Evolutionary conservation across 2,329 filamentous ascomycete species (phyloP), one percentile per base, ranked within the genome.

Genomic region (Plectosphaerella cucumerina): DNA sequence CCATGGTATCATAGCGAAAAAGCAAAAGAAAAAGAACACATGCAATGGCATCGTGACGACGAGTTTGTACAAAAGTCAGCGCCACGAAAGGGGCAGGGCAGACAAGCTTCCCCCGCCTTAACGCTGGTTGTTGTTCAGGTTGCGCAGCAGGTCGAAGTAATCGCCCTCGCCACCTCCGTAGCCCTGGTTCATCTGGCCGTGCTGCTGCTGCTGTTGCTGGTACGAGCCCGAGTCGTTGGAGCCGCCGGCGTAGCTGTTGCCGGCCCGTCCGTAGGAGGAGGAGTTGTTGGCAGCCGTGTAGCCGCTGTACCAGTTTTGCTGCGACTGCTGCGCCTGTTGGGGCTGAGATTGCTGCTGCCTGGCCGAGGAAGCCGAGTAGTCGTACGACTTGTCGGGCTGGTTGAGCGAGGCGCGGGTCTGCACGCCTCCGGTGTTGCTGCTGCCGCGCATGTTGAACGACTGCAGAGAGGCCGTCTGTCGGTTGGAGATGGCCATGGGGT

Each of bases 361-460:
- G 20, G 11, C n/a, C 20, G 42, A 22, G 3, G 6, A 51, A 31
- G 47, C 49, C 51, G 0, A 48, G 17, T 48, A 47, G 9, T 43
- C 22, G 4, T 43, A 23, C 15, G 41, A 31, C 34, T 50, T 50
- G 20, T 52, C 33, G 11, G 49, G 50, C 17, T 39, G 49, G 31
- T 55, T 53, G 14, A 52, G 48, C 5, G 33, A 39, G 17, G 18
- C 10, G 14, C 50, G 44, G 4, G 43, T 44, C 9, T 17, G 41
- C 9, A 50, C 35, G 15, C 46, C 34, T 1, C 53, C 34, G n/a
- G 33, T 45, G 31, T 47, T n/a, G 53, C 15, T 50, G 50, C 42
- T 51, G 33, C 33, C 49, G 8, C 48, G 58, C 51, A 60, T 58
- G 43, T 60, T 55, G 5, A 60, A 60, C 39, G 57, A 61, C 47